Evolutionary conservation across 2,329 filamentous ascomycete species (phyloP), one percentile per base, ranked within the genome.

Genomic region (Calonectria hongkongensis): DNA sequence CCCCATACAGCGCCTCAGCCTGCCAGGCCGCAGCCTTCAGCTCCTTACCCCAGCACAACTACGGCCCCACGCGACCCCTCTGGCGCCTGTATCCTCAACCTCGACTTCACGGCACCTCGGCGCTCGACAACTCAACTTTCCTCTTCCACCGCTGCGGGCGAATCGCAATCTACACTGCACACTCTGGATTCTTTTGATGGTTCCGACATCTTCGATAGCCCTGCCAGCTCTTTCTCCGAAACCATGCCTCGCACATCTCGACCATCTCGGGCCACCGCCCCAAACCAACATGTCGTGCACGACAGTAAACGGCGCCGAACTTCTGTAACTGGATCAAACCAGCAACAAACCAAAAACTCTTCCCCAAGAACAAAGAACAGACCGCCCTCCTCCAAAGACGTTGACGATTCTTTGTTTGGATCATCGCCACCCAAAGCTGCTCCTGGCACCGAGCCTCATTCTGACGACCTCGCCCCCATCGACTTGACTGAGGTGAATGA

Each of bases 401-500:
- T 79, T 12, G 78, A 83, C 25, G 81, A 82, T 45, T 81, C 82
- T 36, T 60, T 82, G 6, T 82, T 83, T 33, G 80, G 76, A 21
- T 76, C 80, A n/a, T 73, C 76, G 7, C 45, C 70, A 18, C 75
- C 65, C 2, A 47, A 54, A 51, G 33, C 74, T 8, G 70, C 72
- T 9, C 66, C 75, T 33, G 68, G 69, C 21, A 56, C 71, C 4
- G 76, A 78, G 47, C 39, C 73, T 12, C 73, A 65, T 36, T 54
- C 73, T 58, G 80, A 78, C 1, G 79, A 82, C 54, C 73, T 80
- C n/a, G 71, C 80, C 9, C 83, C 82, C 1, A 82, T 85, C 66
- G 83, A 84, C 67, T 65, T 84, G 50, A 84, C 83, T 2, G 85
- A 87, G 72, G 82, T 83, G 6, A 86, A 85, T 13, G 85, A 86